Evolutionary conservation across 2,329 filamentous ascomycete species (phyloP).

Genomic region (Clonostachys rhizophaga): DNA sequence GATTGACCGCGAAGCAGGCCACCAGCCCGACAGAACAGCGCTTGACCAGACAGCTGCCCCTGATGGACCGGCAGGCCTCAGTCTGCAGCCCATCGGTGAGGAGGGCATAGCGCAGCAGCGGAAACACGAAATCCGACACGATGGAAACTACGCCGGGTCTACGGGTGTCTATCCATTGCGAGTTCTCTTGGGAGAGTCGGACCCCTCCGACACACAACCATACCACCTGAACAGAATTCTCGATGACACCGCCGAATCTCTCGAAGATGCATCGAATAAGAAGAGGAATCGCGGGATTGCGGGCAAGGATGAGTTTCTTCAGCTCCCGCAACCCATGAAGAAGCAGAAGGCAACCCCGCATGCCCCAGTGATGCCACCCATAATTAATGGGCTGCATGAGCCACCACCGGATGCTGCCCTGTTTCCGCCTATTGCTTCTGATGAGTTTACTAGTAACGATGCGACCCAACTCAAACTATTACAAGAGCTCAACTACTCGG

Average conservation of each 20-base stretch:
- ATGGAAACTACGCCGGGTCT: constrained; percentile 11
- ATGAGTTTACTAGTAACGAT: constrained; percentile 46
- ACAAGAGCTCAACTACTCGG: constrained; percentile 21
- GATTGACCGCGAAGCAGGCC: constrained; percentile 43
- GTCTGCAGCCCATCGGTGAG: too few relatives aligned
- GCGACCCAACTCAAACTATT: constrained; percentile 33
- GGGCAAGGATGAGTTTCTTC: constrained; percentile 57
- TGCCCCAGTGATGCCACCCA: constrained; percentile 52
- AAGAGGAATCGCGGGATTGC: constrained; percentile 43
- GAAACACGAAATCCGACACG: neutral
- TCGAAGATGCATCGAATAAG: constrained; percentile 44
- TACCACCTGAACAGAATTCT: constrained; percentile 40
- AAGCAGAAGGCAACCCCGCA: constrained; percentile 57
- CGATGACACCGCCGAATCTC: constrained; percentile 33
- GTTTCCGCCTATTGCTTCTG: constrained; percentile 59
- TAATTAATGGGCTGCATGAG: constrained; percentile 60
- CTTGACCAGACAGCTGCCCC: neutral
- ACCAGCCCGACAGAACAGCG: constrained; percentile 24
- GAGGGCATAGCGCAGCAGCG: neutral
- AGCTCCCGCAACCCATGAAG: constrained; percentile 60
- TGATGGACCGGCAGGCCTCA: neutral
- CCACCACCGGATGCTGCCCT: constrained; percentile 56
- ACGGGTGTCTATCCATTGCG: constrained; percentile 28
- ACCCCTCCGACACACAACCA: constrained; percentile 26
- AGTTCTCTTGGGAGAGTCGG: constrained; percentile 31